Percentiles rank a stretch among this genome's conserved stretches.
These are phyloP conservation scores for Aschersonia sp. DNA, from an alignment of 2,329 filamentous ascomycete genomes.

Conservation along the genomic window DNA sequence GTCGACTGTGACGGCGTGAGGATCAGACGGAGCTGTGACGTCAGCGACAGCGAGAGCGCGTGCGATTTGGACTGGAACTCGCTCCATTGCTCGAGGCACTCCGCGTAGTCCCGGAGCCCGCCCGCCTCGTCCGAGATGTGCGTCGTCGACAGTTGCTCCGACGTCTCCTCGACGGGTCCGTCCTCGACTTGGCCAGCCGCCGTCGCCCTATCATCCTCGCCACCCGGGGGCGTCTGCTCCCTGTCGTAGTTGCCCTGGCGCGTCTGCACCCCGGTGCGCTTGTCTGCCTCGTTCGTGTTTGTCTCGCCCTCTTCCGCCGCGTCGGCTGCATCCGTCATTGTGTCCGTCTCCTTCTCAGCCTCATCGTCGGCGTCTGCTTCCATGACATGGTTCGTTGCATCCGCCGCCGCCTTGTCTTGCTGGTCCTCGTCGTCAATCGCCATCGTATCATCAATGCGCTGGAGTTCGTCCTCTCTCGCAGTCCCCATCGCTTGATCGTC, in stretches of 20 bases:
- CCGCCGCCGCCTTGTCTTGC: conserved; percentile 37
- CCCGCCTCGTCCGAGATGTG: conserved; percentile 41
- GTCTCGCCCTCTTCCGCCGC: conserved; percentile 23
- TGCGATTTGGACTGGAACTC: conserved; percentile 75
- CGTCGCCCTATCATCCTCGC: conserved; percentile 18
- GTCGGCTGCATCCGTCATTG: conserved; percentile 29
- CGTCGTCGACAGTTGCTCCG: conserved; percentile 55
- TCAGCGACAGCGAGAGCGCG: conserved; percentile 72
- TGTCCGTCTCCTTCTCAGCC: conserved; percentile 15
- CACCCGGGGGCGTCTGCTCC: conserved; percentile 28
- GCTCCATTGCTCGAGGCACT: conserved; percentile 65
- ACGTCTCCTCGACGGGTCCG: conserved; percentile 35
- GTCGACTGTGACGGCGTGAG: conserved; percentile 88
- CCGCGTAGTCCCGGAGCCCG: conserved; percentile 31
- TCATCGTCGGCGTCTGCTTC: conserved; percentile 36
- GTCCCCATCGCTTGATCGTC: conserved; percentile 86
- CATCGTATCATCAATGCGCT: conserved; percentile 76
- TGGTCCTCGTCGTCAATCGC: conserved; percentile 72
- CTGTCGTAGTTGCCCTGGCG: conserved; percentile 43
- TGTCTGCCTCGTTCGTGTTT: conserved; percentile 30
- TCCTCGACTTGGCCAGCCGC: conserved; percentile 32
- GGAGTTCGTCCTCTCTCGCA: conserved; percentile 74
- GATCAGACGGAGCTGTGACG: conserved; percentile 89
- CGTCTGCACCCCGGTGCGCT: conserved; percentile 44
- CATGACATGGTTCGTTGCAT: conserved; percentile 29